These are phyloP conservation scores for Diaporthe amygdali DNA, from an alignment of 2,329 filamentous ascomycete species.

Conservation along the genomic window DNA sequence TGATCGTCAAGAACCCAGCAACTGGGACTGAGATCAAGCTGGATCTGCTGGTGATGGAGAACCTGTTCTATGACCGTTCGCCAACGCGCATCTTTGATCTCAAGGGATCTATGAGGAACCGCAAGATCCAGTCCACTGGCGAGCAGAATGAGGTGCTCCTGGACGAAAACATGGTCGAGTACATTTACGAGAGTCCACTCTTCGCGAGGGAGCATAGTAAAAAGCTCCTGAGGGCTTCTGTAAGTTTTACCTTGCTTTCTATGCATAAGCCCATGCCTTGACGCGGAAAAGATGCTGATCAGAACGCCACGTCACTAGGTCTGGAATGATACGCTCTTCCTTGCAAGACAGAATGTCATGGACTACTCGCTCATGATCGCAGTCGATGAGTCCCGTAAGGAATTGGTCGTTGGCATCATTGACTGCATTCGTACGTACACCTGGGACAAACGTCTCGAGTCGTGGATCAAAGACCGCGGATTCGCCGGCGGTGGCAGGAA, in stretches of 20 bases:
- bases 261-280: too few relatives aligned
- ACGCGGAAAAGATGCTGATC: not conserved
- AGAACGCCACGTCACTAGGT: conserved; percentile 42
- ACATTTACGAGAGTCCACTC: conserved; percentile 95
- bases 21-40: conserved; percentile 94
- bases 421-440: conserved; percentile 98
- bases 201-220: conserved; percentile 97
- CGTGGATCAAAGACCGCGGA: conserved; percentile 97
- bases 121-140: conserved; percentile 94
- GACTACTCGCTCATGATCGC: conserved; percentile 99
- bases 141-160: conserved; percentile 95
- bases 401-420: conserved; percentile 96
- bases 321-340: conserved; percentile 96
- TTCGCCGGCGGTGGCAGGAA: conserved; percentile 79
- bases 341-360: conserved; percentile 97
- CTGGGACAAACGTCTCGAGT: conserved; percentile 99
- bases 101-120: conserved; percentile 98
- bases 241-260: conserved; percentile 22
- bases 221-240: conserved; percentile 86
- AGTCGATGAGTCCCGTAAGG: conserved; percentile 86
- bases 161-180: conserved; percentile 99
- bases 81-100: conserved; percentile 93
- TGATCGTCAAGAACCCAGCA: conserved; percentile 92
- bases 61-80: conserved; percentile 93
- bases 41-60: conserved; percentile 95